Base-by-base conservation (phyloP, 345 rosid species). In the Arabis hirsuta region DNA sequence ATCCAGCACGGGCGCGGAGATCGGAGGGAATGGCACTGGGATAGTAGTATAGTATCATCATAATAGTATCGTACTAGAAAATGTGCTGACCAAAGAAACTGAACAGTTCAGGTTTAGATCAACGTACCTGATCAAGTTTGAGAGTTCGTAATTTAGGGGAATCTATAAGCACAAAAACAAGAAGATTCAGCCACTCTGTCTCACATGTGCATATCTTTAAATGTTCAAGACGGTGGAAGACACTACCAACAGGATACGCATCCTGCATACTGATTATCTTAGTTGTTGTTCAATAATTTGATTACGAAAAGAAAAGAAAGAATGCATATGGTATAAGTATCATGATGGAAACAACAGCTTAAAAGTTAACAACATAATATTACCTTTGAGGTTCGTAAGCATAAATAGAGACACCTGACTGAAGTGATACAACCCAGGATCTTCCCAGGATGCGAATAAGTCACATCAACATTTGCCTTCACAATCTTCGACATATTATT, bases 141-240 rank as follows among this genome's bases (percentile, higher is more conserved):
- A 70, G 51, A 12, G 0, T 0, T 41, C 0, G 12, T 48, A 70
- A 16, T 0, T 12, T 70, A 48, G 74, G 59, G 1, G 67, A 59
- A 38, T 70, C 22, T 38, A n/a, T 39, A 6, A 70, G 74, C 1
- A 58, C 0, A 59, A 6, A 6, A 16, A 52, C 4, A 4, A 69
- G 65, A n/a, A 36, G 36, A 10, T 47, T 24, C 48, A 45, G 2
- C 65, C 73, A 69, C 1, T 22, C 73, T 69, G 43, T 12, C 20
- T 27, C 58, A 48, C 66, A 58, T 38, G 74, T 70, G 42, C 74
- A 59, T 38, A 70, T 0, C 16, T 0, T 1, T n/a, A 59, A 3
- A 24, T 39, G 5, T 10, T 24, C 19, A 24, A 70, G 74, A 22
- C n/a, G 1, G 41, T 0, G 6, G 20, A 70, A 48, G 50, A 36